Base-by-base conservation (phyloP, 495 filamentous ascomycete genomes). In the Neurospora pannonica region DNA sequence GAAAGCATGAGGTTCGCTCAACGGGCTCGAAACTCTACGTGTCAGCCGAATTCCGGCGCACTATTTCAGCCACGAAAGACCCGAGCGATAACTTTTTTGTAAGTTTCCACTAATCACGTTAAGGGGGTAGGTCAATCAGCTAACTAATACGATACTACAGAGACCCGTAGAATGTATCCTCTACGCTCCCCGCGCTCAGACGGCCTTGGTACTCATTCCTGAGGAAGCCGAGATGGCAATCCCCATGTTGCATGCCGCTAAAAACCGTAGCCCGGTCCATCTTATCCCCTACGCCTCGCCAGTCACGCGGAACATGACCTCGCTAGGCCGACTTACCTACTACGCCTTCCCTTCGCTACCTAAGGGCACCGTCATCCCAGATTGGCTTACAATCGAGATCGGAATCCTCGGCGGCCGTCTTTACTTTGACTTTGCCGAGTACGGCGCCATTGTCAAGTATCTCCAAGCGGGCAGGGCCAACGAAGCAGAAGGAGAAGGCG, bases 331-430 rank as follows among this genome's bases (percentile, higher is more conserved):
- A 19, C 78, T 90, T 7, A 88, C 84, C 77, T 87, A 87, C 75
- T 77, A 67, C 28, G 15, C 81, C 8, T 75, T 88, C 4, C 88
- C 89, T 0, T n/a, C 60, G 11, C 79, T 89, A 0, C 83, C 86
- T 0, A 5, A 21, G 0, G 43, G 39, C 0, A 84, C 82, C 76
- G 72, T 31, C 21, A 76, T 84, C 7, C 87, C 87, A 0, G 60
- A 74, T 3, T 86, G 85, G 86, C 77, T 90, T 13, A 77, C 71
- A 5, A 79, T 89, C 62, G 87, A 90, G 70, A 79, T 91, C 0
- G 88, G 87, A 2, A 84, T 91, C 19, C 83, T 90, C 37, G 81
- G 85, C 6, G 89, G 88, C 1, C 81, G 88, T 2, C 79, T 91
- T 0, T 91, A 91, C 73, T 86, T 90, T 72, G 78, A 85, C 4